Evolutionary conservation across 768 basidiomycete genomes (phyloP), one percentile per base, ranked within the genome.

Genomic region (Termitomyces titanicus): DNA sequence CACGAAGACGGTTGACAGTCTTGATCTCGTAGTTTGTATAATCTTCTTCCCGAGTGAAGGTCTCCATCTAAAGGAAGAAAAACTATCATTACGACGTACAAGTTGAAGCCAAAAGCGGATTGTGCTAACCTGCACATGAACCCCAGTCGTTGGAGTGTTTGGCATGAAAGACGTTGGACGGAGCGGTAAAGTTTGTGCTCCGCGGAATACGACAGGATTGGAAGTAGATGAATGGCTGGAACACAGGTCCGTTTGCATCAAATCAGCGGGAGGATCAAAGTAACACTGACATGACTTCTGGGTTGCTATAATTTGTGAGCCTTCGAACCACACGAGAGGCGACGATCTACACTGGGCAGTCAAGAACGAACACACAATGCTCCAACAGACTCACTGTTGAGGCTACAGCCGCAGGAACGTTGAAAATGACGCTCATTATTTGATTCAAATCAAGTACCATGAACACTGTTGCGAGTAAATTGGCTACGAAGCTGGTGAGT

Each of bases 351-450:
- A n/a, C 39, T 6, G 39, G 20, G 33, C 20, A 42, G 20, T 13
- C 39, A 34, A 31, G 27, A 6, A 13, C 12, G 13, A 42, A 3
- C 12, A 6, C 8, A 24, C 1, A 17, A 27, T 9, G 6, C 17
- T 22, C 10, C 42, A 15, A 4, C 29, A 18, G 39, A 68, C 78
- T 47, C 61, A 81, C 79, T 3, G 79, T 82, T 18, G 78, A 78
- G 33, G 72, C 72, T 33, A 82, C 74, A 24, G 81, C 83, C 24
- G 84, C 83, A 42, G 85, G 84, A 15, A 85, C 82, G 57, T 84
- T 85, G 70, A 84, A 84, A 33, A 85, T 76, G 47, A 86, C 71
- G 35, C 73, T 79, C 86, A 88, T 86, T 58, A 87, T 78, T 13
- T 80, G 70, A 64, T 88, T 89, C 38, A 88, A 69, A 62, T 85